Evolutionary conservation across 2,329 filamentous ascomycete genomes (phyloP), one percentile per base, ranked within the genome.

Genomic region (Pyrenophora seminiperda): DNA sequence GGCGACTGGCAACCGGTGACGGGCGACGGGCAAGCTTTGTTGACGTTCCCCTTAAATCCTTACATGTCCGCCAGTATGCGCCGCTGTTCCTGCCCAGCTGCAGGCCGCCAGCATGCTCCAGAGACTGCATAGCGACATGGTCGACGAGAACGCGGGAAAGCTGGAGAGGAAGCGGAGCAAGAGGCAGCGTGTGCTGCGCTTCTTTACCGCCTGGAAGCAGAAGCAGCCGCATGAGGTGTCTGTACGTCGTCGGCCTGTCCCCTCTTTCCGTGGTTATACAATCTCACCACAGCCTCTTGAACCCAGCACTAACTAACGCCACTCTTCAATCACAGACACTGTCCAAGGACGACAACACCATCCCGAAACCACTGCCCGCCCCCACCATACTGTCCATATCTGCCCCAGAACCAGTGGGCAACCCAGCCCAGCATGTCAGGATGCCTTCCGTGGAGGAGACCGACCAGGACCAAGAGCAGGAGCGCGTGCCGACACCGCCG

Each of bases 201-300:
- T 72, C 64, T 67, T 72, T 54, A 63, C 52, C 15, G 54, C 53
- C 4, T 66, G 63, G 44, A 68, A 61, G 54, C 57, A 64, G 27
- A 66, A 52, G 55, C 37, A 54, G 55, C 20, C 59, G 34, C 54
- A 53, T 44, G 52, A 52, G 29, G 58, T 55, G 53, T 41, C 47
- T 61, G 59, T 65, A 65, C 53, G 57, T 45, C 50, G 45, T 44
- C 30, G 31, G 51, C 40, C 41, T 47, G 42, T 37, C 32, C 18
- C 37, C 18, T 19, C 41, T 30, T 38, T 38, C 11, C 47, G 20
- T 46, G 30, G 41, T 18, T 13, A 20, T 14, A 32, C 34, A 22
- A 14, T 24, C 27, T 24, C 27, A 19, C 29, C 27, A 39, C 45
- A 17, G 42, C 38, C 36, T 41, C 37, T 39, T 44, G 7, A 30